A percentile compares a stretch with the other conserved stretches of the same genome.
phyloP scores from a whole-genome alignment of 345 rosid genomes.

The Geranium rotundifolium region DNA sequence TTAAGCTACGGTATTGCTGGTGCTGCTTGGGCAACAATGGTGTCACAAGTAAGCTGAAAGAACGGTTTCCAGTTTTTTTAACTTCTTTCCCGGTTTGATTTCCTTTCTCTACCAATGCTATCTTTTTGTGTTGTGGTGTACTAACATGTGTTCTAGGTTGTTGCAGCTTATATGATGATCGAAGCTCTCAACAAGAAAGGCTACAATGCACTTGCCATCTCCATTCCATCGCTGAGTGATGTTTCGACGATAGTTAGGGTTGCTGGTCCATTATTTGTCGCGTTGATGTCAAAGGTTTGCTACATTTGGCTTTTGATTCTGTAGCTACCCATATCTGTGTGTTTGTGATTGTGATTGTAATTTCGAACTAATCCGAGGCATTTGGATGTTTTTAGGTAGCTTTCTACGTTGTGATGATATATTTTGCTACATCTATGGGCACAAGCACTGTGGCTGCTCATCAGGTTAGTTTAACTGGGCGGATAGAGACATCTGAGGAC shows the following conservation, averaged over 20 bases:
- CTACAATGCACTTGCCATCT: constrained; percentile 46
- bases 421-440: constrained; percentile 37
- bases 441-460: constrained; percentile 35
- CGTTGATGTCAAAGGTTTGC: constrained; percentile 63
- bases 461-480: constrained; percentile 21
- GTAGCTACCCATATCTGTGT: background rate
- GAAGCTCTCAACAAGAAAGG: constrained; percentile 58
- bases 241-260: constrained; percentile 43
- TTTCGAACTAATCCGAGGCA: background rate
- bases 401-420: constrained; percentile 28
- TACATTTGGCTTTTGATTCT: background rate
- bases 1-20: constrained; percentile 30
- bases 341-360: background rate
- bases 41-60: constrained; percentile 21
- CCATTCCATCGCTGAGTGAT: constrained; percentile 51
- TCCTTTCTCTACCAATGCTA: no score
- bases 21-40: constrained; percentile 45
- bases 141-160: constrained; percentile 31
- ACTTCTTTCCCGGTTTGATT: background rate
- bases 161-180: constrained; percentile 83
- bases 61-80: background rate
- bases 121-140: background rate
- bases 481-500: no score
- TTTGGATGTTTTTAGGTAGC: constrained; percentile 22
- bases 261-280: constrained; percentile 74